These are phyloP conservation scores for Psidium friedrichsthalianum DNA, from an alignment of 345 rosid species.

Conservation along the genomic window DNA sequence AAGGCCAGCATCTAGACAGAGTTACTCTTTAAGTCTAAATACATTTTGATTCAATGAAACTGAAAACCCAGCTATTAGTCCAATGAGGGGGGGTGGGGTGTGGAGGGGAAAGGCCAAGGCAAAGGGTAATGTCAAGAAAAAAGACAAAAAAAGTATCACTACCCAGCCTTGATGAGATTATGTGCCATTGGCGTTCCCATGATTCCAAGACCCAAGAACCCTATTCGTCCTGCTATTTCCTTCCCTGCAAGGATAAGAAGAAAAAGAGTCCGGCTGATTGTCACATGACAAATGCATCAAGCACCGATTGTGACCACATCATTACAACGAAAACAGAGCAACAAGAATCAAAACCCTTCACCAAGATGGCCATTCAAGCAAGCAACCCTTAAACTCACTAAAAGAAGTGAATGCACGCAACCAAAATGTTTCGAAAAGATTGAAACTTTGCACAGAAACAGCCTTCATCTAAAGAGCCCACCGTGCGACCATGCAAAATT, in stretches of 20 bases:
- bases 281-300: neutral
- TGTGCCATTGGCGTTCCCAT: constrained; percentile 96
- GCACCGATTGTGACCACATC: neutral
- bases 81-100: neutral
- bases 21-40: neutral
- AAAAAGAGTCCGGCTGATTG: neutral
- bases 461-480: neutral
- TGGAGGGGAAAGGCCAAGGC: neutral
- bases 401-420: neutral
- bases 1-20: neutral
- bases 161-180: constrained; percentile 93
- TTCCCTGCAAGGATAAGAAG: constrained; percentile 9
- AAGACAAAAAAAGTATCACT: constrained; percentile 2
- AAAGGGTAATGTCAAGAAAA: neutral
- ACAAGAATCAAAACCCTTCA: neutral
- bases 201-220: constrained; percentile 92
- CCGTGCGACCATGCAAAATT: neutral
- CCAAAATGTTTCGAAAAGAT: neutral
- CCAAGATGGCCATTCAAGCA: neutral
- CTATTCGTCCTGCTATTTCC: constrained; percentile 32
- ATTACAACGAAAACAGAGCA: neutral
- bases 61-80: neutral
- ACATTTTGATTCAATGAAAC: neutral
- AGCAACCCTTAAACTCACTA: neutral
- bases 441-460: neutral